A percentile compares a stretch with the other conserved stretches of the same genome.
phyloP scores from a whole-genome alignment of 2,329 filamentous ascomycete species.

The Tolypocladium endophyticum region DNA sequence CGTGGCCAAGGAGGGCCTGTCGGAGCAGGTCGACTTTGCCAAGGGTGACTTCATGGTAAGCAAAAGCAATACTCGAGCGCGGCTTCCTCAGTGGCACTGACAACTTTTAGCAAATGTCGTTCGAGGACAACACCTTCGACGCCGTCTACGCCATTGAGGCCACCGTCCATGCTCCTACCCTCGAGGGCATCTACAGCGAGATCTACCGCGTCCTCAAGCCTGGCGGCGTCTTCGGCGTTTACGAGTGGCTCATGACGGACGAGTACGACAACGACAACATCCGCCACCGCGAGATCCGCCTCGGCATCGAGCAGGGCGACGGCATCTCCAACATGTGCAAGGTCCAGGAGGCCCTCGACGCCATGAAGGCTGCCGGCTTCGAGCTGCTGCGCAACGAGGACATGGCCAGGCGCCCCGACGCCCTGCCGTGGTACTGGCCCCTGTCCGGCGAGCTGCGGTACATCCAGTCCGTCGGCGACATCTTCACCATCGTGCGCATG shows the following conservation, averaged over 20 bases:
- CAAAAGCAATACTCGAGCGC: neutral
- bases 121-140: constrained; percentile 85
- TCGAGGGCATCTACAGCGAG: constrained; percentile 87
- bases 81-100: neutral
- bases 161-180: constrained; percentile 83
- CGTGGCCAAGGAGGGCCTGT: constrained; percentile 69
- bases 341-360: constrained; percentile 66
- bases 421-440: constrained; percentile 89
- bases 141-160: constrained; percentile 96
- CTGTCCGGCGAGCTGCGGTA: constrained; percentile 77
- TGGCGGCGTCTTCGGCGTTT: constrained; percentile 89
- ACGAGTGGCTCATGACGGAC: constrained; percentile 99
- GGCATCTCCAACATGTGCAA: constrained; percentile 97
- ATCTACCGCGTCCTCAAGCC: constrained; percentile 95
- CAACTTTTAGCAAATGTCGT: constrained; percentile 59
- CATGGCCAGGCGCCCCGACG: constrained; percentile 65
- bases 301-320: constrained; percentile 91
- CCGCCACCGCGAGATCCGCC: constrained; percentile 77
- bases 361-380: constrained; percentile 83
- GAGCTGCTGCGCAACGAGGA: constrained; percentile 77
- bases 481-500: constrained; percentile 80
- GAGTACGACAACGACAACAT: constrained; percentile 83
- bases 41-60: constrained; percentile 93
- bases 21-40: constrained; percentile 70
- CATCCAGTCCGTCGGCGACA: constrained; percentile 67